Conservation (phyloP, 108 stramenopile genomes). For the Pseudonitzschia delicatissima region DNA sequence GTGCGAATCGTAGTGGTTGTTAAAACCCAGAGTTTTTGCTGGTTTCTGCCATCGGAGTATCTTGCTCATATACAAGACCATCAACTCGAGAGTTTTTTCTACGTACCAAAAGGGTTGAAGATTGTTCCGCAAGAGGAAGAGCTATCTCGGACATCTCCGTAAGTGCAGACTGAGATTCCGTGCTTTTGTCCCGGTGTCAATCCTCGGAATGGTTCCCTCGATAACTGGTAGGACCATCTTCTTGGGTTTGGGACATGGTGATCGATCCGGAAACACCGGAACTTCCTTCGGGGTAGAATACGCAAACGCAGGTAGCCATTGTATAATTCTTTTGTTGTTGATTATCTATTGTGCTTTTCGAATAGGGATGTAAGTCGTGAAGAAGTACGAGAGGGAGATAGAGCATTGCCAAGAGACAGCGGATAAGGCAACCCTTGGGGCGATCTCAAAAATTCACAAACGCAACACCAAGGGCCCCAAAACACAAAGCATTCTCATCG, state of each 20-base stretch:
- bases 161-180: slow-evolving; percentile 79
- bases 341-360: background rate
- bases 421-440: background rate
- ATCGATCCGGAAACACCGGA: slow-evolving; percentile 50
- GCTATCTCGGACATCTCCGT: slow-evolving; percentile 82
- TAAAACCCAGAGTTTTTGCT: too few relatives aligned
- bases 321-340: slow-evolving; percentile 1
- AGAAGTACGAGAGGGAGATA: background rate
- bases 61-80: background rate
- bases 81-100: too few relatives aligned
- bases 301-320: slow-evolving; percentile 47
- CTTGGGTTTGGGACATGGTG: slow-evolving; percentile 58
- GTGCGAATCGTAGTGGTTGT: too few relatives aligned
- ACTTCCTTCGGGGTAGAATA: slow-evolving; percentile 34
- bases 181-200: slow-evolving; percentile 84
- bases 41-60: background rate
- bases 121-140: slow-evolving; percentile 66
- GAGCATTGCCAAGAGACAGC: background rate
- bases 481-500: background rate
- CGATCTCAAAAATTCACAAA: background rate
- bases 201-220: slow-evolving; percentile 67
- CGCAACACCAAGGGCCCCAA: background rate
- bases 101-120: slow-evolving; percentile 93
- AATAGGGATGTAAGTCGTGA: background rate
- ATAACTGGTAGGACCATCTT: slow-evolving; percentile 69